Evolutionary conservation across 2,329 filamentous ascomycete genomes (phyloP).

Genomic region (Fusarium newnesense): DNA sequence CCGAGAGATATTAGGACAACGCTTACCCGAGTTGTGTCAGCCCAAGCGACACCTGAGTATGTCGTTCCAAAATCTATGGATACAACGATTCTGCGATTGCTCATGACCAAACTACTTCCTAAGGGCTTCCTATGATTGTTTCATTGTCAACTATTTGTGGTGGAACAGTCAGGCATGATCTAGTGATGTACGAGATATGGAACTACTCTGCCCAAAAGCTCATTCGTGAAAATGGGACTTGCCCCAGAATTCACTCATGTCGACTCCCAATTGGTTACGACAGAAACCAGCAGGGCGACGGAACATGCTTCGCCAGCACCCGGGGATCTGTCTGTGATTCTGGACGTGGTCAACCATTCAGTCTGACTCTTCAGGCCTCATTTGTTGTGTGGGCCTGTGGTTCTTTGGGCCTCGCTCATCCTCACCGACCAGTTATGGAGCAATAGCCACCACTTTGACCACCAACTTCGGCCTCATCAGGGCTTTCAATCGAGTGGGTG

Average conservation of each 20-base stretch:
- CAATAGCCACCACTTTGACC: conserved; percentile 33
- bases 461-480: conserved; percentile 19
- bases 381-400: conserved; percentile 20
- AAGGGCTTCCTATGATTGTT: conserved; percentile 26
- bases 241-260: conserved; percentile 32
- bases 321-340: conserved; percentile 29
- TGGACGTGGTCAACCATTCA: conserved; percentile 15
- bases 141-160: conserved; percentile 38
- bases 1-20: neutral
- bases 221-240: conserved; percentile 23
- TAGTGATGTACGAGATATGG: conserved; percentile 17
- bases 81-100: conserved; percentile 57
- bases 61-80: conserved; percentile 68
- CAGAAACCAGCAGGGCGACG: conserved; percentile 21
- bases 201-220: conserved; percentile 20
- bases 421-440: conserved; percentile 29
- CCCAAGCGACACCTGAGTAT: conserved; percentile 65
- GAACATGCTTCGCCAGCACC: conserved; percentile 34
- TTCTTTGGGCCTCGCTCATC: conserved; percentile 27
- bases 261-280: conserved; percentile 25
- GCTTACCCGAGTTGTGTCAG: conserved; percentile 54
- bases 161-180: conserved; percentile 25
- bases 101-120: conserved; percentile 42
- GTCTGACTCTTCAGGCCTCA: conserved; percentile 32
- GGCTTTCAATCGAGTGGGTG: conserved; percentile 16